phyloP scores from a whole-genome alignment of 164 flowering plant genomes.

The Chimonanthus praecox region DNA sequence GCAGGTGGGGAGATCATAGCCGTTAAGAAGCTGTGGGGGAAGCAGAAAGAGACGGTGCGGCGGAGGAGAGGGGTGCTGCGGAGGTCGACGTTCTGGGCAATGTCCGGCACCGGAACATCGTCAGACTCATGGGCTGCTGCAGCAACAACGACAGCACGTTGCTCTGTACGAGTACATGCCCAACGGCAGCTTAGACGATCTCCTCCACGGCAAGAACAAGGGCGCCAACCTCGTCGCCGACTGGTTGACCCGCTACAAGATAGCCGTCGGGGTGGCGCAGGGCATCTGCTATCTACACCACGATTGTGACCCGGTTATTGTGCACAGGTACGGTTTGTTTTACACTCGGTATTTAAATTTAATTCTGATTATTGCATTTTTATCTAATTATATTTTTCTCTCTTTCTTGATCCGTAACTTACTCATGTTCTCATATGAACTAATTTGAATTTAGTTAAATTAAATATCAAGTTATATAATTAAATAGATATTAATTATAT shows the following conservation, averaged over 20 bases:
- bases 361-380: too few relatives aligned
- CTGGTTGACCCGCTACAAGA: conserved; percentile 82
- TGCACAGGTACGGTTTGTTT: conserved; percentile 41
- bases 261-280: conserved; percentile 90
- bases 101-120: conserved; percentile 91
- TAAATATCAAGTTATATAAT: too few relatives aligned
- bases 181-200: conserved; percentile 78
- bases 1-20: conserved; percentile 90
- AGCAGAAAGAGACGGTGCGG: conserved; percentile 53
- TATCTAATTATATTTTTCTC: too few relatives aligned
- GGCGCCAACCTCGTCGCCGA: conserved; percentile 52
- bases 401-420: too few relatives aligned
- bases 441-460: too few relatives aligned
- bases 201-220: conserved; percentile 70
- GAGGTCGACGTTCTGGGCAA: conserved; percentile 95
- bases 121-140: conserved; percentile 85
- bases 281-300: conserved; percentile 95
- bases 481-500: too few relatives aligned
- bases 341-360: too few relatives aligned
- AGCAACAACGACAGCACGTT: conserved; percentile 74
- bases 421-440: too few relatives aligned
- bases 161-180: conserved; percentile 97
- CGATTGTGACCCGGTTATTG: conserved; percentile 90
- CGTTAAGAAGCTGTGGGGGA: conserved; percentile 88
- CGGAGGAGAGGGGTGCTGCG: conserved; percentile 62